phyloP scores from a whole-genome alignment of 1,284 basidiomycete genomes.

The Ganoderma multipileum region DNA sequence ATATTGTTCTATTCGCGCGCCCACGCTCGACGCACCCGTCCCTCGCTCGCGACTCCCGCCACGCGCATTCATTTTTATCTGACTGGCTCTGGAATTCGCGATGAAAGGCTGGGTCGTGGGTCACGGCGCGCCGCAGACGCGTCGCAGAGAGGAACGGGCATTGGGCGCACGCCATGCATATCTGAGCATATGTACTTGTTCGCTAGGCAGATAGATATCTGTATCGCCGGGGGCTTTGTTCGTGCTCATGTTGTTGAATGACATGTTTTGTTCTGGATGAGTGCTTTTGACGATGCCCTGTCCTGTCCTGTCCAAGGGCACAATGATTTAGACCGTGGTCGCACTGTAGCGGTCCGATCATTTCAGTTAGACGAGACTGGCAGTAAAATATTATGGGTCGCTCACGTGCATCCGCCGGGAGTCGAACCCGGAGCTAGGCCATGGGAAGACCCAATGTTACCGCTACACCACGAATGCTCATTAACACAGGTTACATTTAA shows the following conservation, averaged over 20 bases:
- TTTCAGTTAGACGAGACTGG: not conserved
- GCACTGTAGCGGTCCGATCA: too few species aligned
- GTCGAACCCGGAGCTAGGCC: slow-evolving; percentile 65
- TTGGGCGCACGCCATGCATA: slow-evolving; percentile 16
- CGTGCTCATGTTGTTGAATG: not conserved
- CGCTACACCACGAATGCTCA: slow-evolving; percentile 45
- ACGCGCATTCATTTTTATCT: not conserved
- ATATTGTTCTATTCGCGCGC: slow-evolving; percentile 19
- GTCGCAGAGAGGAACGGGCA: slow-evolving; percentile 23
- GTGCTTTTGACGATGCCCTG: not conserved
- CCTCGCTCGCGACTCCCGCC: slow-evolving; percentile 14
- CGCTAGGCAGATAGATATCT: slow-evolving; percentile 26
- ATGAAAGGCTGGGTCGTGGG: slow-evolving; percentile 17
- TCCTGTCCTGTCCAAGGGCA: too few species aligned
- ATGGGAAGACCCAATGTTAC: slow-evolving; percentile 53
- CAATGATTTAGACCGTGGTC: too few species aligned
- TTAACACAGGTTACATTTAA: too few species aligned
- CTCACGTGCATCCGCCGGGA: slow-evolving; percentile 61
- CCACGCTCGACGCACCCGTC: slow-evolving; percentile 30
- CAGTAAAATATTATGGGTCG: too few species aligned
- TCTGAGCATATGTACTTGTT: slow-evolving; percentile 18
- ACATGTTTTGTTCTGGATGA: not conserved
- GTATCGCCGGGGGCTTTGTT: slow-evolving; percentile 21
- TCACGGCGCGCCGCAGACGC: slow-evolving; percentile 25
- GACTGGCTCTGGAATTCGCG: slow-evolving; percentile 18